phyloP scores from a whole-genome alignment of 495 filamentous ascomycete genomes.

The Neurospora sp. region DNA sequence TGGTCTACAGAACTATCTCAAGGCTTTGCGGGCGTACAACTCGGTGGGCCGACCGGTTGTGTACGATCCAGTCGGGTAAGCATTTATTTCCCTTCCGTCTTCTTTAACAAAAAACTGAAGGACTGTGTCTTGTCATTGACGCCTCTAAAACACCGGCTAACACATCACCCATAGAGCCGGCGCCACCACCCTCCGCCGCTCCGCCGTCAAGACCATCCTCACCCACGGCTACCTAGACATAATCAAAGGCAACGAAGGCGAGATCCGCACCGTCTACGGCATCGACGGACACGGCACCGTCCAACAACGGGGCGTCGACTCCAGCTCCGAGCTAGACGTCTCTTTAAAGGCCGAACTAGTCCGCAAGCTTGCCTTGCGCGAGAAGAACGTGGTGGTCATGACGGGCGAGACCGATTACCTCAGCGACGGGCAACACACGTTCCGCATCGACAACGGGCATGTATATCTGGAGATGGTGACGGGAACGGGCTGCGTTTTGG shows the following conservation, averaged over 20 bases:
- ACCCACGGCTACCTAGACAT: conserved; percentile 67
- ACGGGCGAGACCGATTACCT: conserved; percentile 74
- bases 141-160: not conserved
- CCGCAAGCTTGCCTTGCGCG: conserved; percentile 51
- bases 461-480: conserved; percentile 70
- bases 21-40: conserved; percentile 66
- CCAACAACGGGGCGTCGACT: conserved; percentile 88
- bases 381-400: conserved; percentile 72
- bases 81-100: not conserved
- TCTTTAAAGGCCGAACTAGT: conserved; percentile 47
- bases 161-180: conserved; percentile 41
- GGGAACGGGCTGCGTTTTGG: conserved; percentile 80
- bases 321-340: conserved; percentile 47
- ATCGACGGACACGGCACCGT: conserved; percentile 43
- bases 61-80: conserved; percentile 78
- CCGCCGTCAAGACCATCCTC: conserved; percentile 63
- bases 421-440: conserved; percentile 59
- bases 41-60: conserved; percentile 60
- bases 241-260: conserved; percentile 92
- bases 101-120: not conserved
- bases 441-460: conserved; percentile 68
- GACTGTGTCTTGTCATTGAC: not conserved
- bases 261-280: conserved; percentile 71
- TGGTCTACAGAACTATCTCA: conserved; percentile 53
- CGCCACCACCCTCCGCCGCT: conserved; percentile 64